Evolutionary conservation across 2,329 filamentous ascomycete species (phyloP).

Genomic region (Rugonectria rugulosa): DNA sequence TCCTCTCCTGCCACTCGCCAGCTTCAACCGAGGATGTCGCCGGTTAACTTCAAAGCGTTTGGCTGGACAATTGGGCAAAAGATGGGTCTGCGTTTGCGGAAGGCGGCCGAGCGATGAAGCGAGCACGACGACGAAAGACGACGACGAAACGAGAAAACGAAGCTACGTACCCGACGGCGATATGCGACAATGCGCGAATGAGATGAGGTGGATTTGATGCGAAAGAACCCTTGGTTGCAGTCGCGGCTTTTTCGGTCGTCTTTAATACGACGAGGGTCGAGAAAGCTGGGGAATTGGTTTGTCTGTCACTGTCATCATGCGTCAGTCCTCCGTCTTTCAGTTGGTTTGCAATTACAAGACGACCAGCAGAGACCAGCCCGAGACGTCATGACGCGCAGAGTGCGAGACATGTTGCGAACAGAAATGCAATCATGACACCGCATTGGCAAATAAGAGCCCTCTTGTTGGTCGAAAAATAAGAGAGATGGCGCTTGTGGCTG

Average conservation of each 20-base stretch:
- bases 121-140: not conserved
- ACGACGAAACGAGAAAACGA: slow-evolving; percentile 2
- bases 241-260: slow-evolving; percentile 30
- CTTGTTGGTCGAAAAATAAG: not conserved
- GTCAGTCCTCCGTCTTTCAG: too few relatives aligned
- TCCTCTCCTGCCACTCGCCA: slow-evolving; percentile 14
- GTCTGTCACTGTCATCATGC: slow-evolving; percentile 17
- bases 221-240: slow-evolving; percentile 25
- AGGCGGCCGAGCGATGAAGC: slow-evolving; percentile 35
- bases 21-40: slow-evolving; percentile 38
- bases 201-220: slow-evolving; percentile 39
- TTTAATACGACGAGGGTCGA: slow-evolving; percentile 17
- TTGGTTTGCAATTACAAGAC: too few relatives aligned
- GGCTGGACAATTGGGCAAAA: not conserved
- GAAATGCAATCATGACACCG: not conserved
- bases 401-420: not conserved
- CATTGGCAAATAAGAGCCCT: slow-evolving; percentile 8
- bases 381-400: too few relatives aligned
- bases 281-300: slow-evolving; percentile 33
- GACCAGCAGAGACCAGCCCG: too few relatives aligned
- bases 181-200: slow-evolving; percentile 34
- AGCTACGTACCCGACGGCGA: slow-evolving; percentile 9
- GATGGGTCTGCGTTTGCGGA: slow-evolving; percentile 14
- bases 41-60: slow-evolving; percentile 25
- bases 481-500: slow-evolving; percentile 7